Conservation (phyloP, 169 alveolate genomes). For the Plasmodium malariae region DNA sequence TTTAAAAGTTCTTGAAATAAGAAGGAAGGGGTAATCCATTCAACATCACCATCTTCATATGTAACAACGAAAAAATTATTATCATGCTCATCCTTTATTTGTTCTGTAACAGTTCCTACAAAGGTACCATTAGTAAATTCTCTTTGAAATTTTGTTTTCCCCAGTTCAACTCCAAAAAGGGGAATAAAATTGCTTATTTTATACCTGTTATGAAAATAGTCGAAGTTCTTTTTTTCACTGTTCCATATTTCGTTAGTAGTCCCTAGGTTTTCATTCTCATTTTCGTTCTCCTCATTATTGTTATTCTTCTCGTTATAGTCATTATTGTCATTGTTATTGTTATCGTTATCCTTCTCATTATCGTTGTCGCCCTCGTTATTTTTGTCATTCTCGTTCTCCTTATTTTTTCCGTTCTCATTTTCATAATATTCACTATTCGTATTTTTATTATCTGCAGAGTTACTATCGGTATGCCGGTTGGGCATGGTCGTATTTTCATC, state of each 20-base stretch:
- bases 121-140: slow-evolving; percentile 76
- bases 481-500: neutral
- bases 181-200: slow-evolving; percentile 51
- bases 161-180: slow-evolving; percentile 67
- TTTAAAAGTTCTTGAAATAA: slow-evolving; percentile 75
- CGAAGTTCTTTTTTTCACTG: neutral
- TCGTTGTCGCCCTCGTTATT: too few species aligned
- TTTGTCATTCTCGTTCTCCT: too few species aligned
- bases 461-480: neutral
- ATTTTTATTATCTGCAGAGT: neutral
- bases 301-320: too few species aligned
- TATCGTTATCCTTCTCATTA: too few species aligned
- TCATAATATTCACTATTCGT: neutral
- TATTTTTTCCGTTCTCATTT: neutral
- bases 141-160: slow-evolving; percentile 76
- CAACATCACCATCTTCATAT: slow-evolving; percentile 77
- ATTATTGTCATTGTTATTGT: too few species aligned
- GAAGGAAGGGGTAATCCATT: slow-evolving; percentile 75
- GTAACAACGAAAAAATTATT: slow-evolving; percentile 69
- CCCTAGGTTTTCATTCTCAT: too few species aligned
- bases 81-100: slow-evolving; percentile 61
- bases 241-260: too few species aligned
- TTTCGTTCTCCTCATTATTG: too few species aligned
- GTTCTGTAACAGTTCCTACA: slow-evolving; percentile 75
- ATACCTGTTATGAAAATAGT: neutral